These are phyloP conservation scores for Hygrocybe punicea DNA, from an alignment of 768 basidiomycete species.

Conservation along the genomic window DNA sequence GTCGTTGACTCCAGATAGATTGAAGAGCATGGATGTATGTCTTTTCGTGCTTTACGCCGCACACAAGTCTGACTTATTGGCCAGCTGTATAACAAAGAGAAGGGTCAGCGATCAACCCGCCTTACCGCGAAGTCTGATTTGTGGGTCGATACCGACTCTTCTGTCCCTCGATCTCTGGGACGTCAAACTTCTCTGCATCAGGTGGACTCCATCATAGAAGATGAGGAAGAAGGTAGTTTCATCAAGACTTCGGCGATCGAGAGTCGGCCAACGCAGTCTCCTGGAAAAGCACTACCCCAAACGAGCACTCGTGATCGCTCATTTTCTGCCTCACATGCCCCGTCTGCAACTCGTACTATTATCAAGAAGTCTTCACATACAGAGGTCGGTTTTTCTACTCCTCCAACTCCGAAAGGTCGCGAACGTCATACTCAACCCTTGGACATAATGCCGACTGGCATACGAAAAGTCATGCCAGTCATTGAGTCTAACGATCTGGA, in stretches of 20 bases:
- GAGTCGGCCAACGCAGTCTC: constrained; percentile 20
- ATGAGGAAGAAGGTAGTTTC: constrained; percentile 51
- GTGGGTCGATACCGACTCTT: constrained; percentile 31
- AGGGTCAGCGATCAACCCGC: constrained; percentile 46
- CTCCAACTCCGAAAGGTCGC: constrained; percentile 24
- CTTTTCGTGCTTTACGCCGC: constrained; percentile 17
- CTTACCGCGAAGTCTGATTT: constrained; percentile 32
- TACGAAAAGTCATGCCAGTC: constrained; percentile 50
- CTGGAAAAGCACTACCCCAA: constrained; percentile 26
- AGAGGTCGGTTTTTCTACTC: not conserved
- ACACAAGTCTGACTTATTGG: constrained; percentile 4
- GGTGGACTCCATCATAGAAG: constrained; percentile 65
- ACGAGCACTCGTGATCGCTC: constrained; percentile 39
- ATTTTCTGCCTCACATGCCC: constrained; percentile 36
- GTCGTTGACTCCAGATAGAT: constrained; percentile 89
- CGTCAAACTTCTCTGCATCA: constrained; percentile 47
- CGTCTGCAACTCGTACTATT: constrained; percentile 25
- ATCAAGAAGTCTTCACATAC: constrained; percentile 29
- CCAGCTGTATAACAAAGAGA: constrained; percentile 74
- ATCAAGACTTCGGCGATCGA: constrained; percentile 35
- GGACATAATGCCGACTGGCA: constrained; percentile 26
- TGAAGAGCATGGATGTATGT: constrained; percentile 90
- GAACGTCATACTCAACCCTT: constrained; percentile 9
- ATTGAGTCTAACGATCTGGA: constrained; percentile 71
- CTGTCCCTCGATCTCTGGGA: constrained; percentile 31